A percentile compares a stretch with the other conserved stretches of the same genome.
These are phyloP conservation scores for Candida hispaniensis DNA, from an alignment of 805 yeast species.

Conservation along the genomic window DNA sequence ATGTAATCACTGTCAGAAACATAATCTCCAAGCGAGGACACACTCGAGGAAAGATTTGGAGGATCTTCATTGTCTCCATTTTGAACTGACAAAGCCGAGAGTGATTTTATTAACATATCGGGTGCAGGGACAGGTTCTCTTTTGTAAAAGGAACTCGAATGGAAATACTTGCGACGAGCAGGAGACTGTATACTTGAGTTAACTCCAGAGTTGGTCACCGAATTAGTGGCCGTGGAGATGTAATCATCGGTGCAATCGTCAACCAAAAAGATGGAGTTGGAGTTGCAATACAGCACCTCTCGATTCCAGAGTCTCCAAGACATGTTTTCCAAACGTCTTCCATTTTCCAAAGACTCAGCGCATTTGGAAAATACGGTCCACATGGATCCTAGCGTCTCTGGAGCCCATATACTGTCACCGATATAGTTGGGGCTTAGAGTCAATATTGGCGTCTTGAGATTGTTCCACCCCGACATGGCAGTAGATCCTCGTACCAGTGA, in stretches of 20 bases:
- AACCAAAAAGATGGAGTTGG: conserved; percentile 9
- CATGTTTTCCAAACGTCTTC: conserved; percentile 31
- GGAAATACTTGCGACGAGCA: conserved; percentile 7
- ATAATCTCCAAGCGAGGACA: conserved; percentile 1
- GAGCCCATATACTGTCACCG: conserved; percentile 16
- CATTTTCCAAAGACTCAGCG: conserved; percentile 29
- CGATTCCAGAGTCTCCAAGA: conserved; percentile 32
- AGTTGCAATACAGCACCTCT: conserved; percentile 9
- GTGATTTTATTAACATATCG: conserved; percentile 1
- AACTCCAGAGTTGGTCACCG: background rate
- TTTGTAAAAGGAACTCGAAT: no score
- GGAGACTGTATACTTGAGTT: conserved; percentile 1
- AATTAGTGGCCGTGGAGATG: background rate
- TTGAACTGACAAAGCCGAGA: conserved; percentile 6
- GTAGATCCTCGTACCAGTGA: no score
- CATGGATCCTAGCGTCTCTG: conserved; percentile 20
- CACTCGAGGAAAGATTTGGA: conserved; percentile 1
- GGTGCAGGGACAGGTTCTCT: no score
- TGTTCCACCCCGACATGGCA: conserved; percentile 3
- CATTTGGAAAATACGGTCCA: conserved; percentile 31
- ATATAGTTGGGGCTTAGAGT: conserved; percentile 8
- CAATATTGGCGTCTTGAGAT: conserved; percentile 5
- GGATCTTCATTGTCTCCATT: background rate
- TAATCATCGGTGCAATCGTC: conserved; percentile 9
- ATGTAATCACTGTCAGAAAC: conserved; percentile 3